Evolutionary conservation across 768 basidiomycete species (phyloP).

Genomic region (Megacollybia marginata): DNA sequence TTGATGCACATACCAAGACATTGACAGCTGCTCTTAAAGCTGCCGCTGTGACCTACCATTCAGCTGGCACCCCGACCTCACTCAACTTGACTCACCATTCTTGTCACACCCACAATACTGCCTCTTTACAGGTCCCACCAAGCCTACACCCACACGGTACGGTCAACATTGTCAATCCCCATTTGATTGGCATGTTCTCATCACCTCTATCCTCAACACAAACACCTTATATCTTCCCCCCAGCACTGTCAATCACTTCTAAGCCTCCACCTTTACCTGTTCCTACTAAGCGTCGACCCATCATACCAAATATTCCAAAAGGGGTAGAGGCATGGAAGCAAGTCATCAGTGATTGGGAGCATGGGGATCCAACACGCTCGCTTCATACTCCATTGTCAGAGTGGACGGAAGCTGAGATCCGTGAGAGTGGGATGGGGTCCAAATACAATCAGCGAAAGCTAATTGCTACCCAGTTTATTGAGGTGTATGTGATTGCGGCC

Average conservation of each 20-base stretch:
- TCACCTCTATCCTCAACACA: not conserved
- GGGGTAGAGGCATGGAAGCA: no score
- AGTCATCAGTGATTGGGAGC: slow-evolving; percentile 1
- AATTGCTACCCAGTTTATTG: not conserved
- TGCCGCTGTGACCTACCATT: no score
- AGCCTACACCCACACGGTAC: not conserved
- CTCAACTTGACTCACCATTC: not conserved
- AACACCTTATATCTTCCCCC: not conserved
- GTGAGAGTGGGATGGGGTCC: no score
- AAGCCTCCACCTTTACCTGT: not conserved
- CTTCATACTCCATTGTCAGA: slow-evolving; percentile 2
- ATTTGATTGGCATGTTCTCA: no score
- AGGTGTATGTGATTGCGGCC: not conserved
- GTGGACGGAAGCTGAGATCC: slow-evolving; percentile 2
- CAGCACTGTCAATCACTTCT: not conserved
- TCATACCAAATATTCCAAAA: not conserved
- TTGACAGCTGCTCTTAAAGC: not conserved
- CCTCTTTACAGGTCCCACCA: not conserved
- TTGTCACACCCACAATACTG: not conserved
- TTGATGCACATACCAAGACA: not conserved
- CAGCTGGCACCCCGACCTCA: not conserved
- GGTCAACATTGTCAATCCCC: not conserved
- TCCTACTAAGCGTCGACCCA: not conserved
- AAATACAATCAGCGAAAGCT: no score
- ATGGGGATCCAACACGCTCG: not conserved